Conservation (phyloP, 1,284 basidiomycete genomes). For the Cryptococcus sp. region DNA sequence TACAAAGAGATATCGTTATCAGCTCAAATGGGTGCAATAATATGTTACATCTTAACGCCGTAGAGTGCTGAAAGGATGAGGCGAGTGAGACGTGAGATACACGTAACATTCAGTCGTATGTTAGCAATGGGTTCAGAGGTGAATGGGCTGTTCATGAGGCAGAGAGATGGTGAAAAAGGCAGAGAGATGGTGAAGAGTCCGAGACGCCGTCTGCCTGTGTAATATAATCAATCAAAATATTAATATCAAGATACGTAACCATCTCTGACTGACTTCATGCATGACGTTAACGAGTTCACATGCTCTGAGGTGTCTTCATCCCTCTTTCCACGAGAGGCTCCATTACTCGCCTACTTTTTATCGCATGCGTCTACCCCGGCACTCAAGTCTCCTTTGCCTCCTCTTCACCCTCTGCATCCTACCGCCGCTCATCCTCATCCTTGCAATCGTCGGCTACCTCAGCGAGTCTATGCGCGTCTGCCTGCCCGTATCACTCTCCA, state of each 20-base stretch:
- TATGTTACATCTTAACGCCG: background rate
- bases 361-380: constrained; percentile 8
- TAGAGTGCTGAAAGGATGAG: too few species aligned
- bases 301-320: background rate
- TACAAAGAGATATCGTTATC: background rate
- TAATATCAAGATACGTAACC: too few species aligned
- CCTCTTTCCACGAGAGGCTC: background rate
- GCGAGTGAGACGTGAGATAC: too few species aligned
- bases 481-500: constrained; percentile 32
- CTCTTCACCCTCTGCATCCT: constrained; percentile 3
- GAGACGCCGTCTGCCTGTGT: too few species aligned
- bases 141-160: too few species aligned
- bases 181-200: too few species aligned
- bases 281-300: too few species aligned
- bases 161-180: too few species aligned
- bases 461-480: constrained; percentile 36
- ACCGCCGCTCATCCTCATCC: constrained; percentile 10
- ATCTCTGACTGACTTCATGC: too few species aligned
- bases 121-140: too few species aligned
- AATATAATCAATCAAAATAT: too few species aligned
- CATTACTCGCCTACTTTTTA: background rate
- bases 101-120: too few species aligned
- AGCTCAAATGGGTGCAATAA: background rate
- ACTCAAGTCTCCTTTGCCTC: constrained; percentile 2
- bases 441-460: constrained; percentile 5